Percentiles rank a stretch among this genome's conserved stretches.
Evolutionary conservation across 257 asterid genomes (phyloP).

Genomic region (Jaltomata sinuosa): DNA sequence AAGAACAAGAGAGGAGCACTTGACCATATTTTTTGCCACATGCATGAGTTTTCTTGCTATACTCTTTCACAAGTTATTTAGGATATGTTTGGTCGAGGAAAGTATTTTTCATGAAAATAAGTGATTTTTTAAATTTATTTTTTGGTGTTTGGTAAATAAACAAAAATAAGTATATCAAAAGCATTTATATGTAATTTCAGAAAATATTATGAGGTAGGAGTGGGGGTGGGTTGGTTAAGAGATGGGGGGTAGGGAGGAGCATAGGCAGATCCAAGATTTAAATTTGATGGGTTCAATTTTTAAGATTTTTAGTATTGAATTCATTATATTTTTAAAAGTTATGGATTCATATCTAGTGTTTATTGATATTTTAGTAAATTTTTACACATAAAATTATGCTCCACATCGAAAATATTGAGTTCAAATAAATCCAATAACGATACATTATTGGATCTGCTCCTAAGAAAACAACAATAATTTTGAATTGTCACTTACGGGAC

Average conservation of each 20-base stretch:
- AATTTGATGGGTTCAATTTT: rapidly evolving
- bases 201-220: not conserved
- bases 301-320: too few relatives aligned
- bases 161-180: too few relatives aligned
- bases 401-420: not conserved
- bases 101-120: not conserved
- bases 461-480: not conserved
- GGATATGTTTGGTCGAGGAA: too few relatives aligned
- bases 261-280: not conserved
- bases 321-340: too few relatives aligned
- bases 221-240: not conserved
- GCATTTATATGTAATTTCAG: not conserved
- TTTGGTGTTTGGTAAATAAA: not conserved
- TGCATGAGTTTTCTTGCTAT: too few relatives aligned
- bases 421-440: not conserved
- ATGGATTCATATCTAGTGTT: too few relatives aligned
- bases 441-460: not conserved
- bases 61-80: too few relatives aligned
- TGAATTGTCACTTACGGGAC: not conserved
- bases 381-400: not conserved
- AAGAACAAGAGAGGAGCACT: too few relatives aligned
- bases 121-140: not conserved
- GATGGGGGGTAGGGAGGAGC: not conserved
- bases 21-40: too few relatives aligned
- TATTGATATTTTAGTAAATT: rapidly evolving